A percentile compares a stretch with the other conserved stretches of the same genome.
Evolutionary conservation across 1,139 yeast species (phyloP).

Genomic region (Hyphopichia burtonii): DNA sequence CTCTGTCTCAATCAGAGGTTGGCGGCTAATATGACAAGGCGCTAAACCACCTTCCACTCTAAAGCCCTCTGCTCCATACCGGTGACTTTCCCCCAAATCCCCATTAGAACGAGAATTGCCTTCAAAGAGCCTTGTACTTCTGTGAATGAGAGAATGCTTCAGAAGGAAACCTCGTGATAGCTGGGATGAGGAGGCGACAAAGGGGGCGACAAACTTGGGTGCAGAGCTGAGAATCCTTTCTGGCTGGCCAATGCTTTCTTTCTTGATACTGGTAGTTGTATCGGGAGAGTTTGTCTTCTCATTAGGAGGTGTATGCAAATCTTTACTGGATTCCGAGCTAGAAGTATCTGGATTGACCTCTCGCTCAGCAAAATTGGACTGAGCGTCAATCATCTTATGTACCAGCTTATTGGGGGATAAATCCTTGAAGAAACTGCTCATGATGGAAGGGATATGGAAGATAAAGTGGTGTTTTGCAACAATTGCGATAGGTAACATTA

Average conservation of each 20-base stretch:
- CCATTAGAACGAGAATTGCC: too few relatives aligned
- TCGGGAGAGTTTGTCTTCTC: neutral
- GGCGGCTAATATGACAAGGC: neutral
- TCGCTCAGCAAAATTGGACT: neutral
- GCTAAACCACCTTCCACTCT: too few relatives aligned
- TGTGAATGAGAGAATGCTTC: neutral
- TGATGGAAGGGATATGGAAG: neutral
- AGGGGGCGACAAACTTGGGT: too few relatives aligned
- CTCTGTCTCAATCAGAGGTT: neutral
- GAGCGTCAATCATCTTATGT: neutral
- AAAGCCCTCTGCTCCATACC: too few relatives aligned
- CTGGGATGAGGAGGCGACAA: too few relatives aligned
- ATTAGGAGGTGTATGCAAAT: neutral
- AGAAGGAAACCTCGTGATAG: neutral
- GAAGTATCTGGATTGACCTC: neutral
- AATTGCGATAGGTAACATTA: neutral
- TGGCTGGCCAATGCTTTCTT: too few relatives aligned
- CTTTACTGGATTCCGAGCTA: neutral
- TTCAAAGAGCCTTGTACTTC: neutral
- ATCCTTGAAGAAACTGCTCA: constrained; percentile 1
- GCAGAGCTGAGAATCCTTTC: too few relatives aligned
- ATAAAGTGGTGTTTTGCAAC: neutral
- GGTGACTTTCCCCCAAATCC: too few relatives aligned
- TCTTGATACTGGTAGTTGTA: neutral
- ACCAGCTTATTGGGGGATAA: neutral